Conservation (phyloP, 441 rosid species). For the Pelargonium australe region DNA sequence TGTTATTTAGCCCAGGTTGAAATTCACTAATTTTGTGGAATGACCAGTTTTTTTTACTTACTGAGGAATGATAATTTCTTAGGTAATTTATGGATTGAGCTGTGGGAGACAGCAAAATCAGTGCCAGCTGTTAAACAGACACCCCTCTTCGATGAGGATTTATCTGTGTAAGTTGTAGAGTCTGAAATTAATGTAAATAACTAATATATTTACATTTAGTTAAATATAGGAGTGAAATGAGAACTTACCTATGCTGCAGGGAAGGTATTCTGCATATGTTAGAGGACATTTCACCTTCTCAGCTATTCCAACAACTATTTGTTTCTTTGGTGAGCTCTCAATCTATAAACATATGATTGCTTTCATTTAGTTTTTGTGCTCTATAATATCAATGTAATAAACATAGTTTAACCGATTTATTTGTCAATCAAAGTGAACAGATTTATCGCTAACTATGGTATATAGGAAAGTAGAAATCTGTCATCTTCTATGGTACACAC, state of each 20-base stretch:
- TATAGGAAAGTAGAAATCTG: not conserved
- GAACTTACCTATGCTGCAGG: slow-evolving; percentile 35
- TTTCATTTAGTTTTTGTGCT: not conserved
- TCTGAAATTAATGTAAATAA: not conserved
- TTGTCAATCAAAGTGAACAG: too few species aligned
- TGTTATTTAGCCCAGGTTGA: too few species aligned
- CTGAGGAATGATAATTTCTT: slow-evolving; percentile 12
- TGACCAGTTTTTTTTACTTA: not conserved
- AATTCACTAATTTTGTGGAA: not conserved
- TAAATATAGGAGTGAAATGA: not conserved
- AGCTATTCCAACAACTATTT: slow-evolving; percentile 75
- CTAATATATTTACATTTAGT: not conserved
- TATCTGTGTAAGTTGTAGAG: slow-evolving; percentile 72
- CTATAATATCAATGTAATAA: not conserved
- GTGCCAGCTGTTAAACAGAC: slow-evolving; percentile 84
- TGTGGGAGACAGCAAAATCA: slow-evolving; percentile 87
- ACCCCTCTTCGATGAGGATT: slow-evolving; percentile 89
- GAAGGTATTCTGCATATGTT: slow-evolving; percentile 76
- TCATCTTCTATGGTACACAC: not conserved
- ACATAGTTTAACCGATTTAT: not conserved
- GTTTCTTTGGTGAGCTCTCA: slow-evolving; percentile 65
- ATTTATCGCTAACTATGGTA: too few species aligned
- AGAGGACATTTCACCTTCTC: slow-evolving; percentile 65
- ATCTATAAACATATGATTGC: not conserved
- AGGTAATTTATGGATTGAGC: slow-evolving; percentile 96